phyloP scores from a whole-genome alignment of 2,329 filamentous ascomycete species.

The Pseudogymnoascus sp. region DNA sequence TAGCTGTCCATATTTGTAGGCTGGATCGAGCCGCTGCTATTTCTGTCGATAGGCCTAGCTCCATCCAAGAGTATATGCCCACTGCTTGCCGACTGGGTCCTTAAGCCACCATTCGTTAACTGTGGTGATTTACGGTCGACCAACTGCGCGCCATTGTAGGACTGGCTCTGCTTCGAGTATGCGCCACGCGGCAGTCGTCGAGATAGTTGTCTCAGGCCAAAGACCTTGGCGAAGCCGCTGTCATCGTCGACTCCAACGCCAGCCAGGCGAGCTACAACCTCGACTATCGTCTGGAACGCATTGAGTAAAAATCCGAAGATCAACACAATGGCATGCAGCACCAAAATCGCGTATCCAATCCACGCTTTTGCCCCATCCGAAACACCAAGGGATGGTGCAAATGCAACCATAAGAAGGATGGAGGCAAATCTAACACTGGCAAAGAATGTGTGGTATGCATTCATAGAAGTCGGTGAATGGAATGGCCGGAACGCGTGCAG shows the following conservation, averaged over 20 bases:
- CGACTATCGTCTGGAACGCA: slow-evolving; percentile 79
- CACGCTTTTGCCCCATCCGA: slow-evolving; percentile 76
- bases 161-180: slow-evolving; percentile 70
- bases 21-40: slow-evolving; percentile 51
- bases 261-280: slow-evolving; percentile 73
- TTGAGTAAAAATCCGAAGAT: slow-evolving; percentile 92
- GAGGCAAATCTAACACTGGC: slow-evolving; percentile 67
- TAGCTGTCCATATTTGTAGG: slow-evolving; percentile 39
- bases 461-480: slow-evolving; percentile 90
- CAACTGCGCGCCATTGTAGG: slow-evolving; percentile 70
- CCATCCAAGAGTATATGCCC: slow-evolving; percentile 30
- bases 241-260: slow-evolving; percentile 73
- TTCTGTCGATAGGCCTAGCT: slow-evolving; percentile 20
- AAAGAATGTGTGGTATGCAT: slow-evolving; percentile 85
- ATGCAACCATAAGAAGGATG: slow-evolving; percentile 69
- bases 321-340: slow-evolving; percentile 77
- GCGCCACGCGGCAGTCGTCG: slow-evolving; percentile 56
- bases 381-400: slow-evolving; percentile 75
- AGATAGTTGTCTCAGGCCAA: slow-evolving; percentile 83
- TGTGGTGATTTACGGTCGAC: slow-evolving; percentile 56
- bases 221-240: slow-evolving; percentile 69
- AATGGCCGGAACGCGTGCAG: slow-evolving; percentile 87
- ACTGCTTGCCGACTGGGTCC: slow-evolving; percentile 55
- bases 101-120: slow-evolving; percentile 39
- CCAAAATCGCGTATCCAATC: slow-evolving; percentile 86